Evolutionary conservation across 768 basidiomycete genomes (phyloP).

Genomic region (Pisolithus orientalis): DNA sequence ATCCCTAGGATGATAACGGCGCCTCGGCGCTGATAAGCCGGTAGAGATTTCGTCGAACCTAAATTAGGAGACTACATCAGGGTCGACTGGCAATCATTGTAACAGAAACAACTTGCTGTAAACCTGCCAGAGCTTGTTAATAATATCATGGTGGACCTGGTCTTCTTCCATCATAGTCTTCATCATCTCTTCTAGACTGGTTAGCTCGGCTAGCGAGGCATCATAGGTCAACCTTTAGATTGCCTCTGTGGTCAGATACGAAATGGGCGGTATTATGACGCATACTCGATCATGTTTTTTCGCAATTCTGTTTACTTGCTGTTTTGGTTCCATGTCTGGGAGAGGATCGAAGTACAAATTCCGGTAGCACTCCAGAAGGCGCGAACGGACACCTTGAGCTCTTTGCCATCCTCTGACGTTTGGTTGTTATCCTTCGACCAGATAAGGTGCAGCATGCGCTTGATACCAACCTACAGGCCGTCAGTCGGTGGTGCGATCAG

Average conservation of each 20-base stretch:
- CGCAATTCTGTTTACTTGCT: slow-evolving; percentile 85
- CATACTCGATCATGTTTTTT: slow-evolving; percentile 96
- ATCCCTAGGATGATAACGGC: slow-evolving; percentile 97
- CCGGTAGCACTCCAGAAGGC: slow-evolving; percentile 84
- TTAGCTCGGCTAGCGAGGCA: slow-evolving; percentile 90
- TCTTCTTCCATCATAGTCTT: slow-evolving; percentile 91
- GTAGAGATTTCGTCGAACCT: slow-evolving; percentile 75
- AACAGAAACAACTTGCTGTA: slow-evolving; percentile 58
- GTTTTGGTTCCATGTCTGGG: slow-evolving; percentile 67
- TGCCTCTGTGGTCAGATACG: neutral
- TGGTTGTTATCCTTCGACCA: slow-evolving; percentile 92
- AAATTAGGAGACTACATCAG: neutral
- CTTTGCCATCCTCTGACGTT: slow-evolving; percentile 69
- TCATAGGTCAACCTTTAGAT: slow-evolving; percentile 73
- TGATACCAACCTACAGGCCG: slow-evolving; percentile 65
- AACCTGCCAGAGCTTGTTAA: slow-evolving; percentile 91
- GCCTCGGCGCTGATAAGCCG: slow-evolving; percentile 82
- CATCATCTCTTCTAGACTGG: slow-evolving; percentile 95
- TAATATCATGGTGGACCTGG: slow-evolving; percentile 77
- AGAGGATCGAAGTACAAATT: slow-evolving; percentile 84
- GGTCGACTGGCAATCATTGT: neutral
- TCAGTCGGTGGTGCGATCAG: slow-evolving; percentile 1
- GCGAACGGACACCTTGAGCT: slow-evolving; percentile 81
- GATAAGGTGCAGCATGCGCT: slow-evolving; percentile 94
- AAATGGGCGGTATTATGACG: slow-evolving; percentile 1